These are phyloP conservation scores for Dillenia suffruticosa DNA, from an alignment of 164 flowering plant genomes.

Conservation along the genomic window DNA sequence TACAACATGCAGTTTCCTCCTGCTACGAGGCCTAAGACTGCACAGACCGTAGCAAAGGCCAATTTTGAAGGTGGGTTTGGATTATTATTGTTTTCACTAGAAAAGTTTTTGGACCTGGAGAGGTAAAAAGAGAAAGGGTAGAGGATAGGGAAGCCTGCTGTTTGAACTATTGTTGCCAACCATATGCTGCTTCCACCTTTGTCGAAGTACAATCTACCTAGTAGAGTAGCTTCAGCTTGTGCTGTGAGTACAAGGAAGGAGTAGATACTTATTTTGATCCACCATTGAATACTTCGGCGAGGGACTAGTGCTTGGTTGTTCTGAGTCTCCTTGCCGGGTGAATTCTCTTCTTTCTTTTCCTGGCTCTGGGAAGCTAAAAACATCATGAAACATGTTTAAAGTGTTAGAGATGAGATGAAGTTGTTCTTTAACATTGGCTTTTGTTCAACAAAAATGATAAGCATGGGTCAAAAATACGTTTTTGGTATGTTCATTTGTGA, in stretches of 20 bases:
- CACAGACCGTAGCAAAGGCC: slow-evolving; percentile 12
- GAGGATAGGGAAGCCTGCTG: slow-evolving; percentile 38
- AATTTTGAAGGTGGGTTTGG: slow-evolving; percentile 6
- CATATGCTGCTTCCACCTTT: slow-evolving; percentile 44
- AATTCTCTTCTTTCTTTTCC: slow-evolving; percentile 4
- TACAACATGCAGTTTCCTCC: slow-evolving; percentile 21
- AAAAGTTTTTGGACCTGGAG: neutral
- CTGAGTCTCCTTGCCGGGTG: neutral
- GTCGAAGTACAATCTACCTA: slow-evolving; percentile 40
- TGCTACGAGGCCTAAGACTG: slow-evolving; percentile 24
- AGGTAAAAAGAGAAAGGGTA: slow-evolving; percentile 18
- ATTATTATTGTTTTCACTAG: neutral
- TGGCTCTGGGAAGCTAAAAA: neutral
- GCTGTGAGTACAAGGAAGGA: slow-evolving; percentile 25
- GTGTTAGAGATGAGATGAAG: too few species aligned
- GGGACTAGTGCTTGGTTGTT: slow-evolving; percentile 2
- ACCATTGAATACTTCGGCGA: slow-evolving; percentile 10
- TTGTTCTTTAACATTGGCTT: too few species aligned
- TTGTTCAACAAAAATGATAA: too few species aligned
- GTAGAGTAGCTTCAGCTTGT: slow-evolving; percentile 23
- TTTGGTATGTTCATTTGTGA: too few species aligned
- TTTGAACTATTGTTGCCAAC: slow-evolving; percentile 22
- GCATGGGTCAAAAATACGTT: too few species aligned
- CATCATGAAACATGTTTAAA: too few species aligned
- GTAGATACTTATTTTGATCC: slow-evolving; percentile 24